These are phyloP conservation scores for Hemisphaericaspora xylofermentans DNA, from an alignment of 1,139 yeast genomes.

Conservation along the genomic window DNA sequence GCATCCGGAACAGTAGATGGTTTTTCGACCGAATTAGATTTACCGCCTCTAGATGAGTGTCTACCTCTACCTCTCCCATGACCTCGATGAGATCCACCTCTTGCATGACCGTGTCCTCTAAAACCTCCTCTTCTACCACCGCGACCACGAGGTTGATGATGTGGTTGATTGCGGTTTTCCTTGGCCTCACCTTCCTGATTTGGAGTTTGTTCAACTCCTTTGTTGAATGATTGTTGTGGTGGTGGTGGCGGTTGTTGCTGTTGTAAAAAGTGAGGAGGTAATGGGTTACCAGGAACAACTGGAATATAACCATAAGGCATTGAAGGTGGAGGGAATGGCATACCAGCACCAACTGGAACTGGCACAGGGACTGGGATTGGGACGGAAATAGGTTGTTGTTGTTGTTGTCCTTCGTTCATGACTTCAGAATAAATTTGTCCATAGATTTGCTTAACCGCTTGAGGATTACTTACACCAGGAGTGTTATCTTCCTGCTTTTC, in stretches of 20 bases:
- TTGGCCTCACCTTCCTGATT: not conserved
- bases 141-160: not conserved
- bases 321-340: constrained; percentile 18
- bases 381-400: constrained; percentile 2
- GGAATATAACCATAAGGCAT: constrained; percentile 13
- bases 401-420: constrained; percentile 35
- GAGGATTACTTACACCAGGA: constrained; percentile 26
- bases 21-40: not conserved
- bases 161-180: not conserved
- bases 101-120: constrained; percentile 18
- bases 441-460: constrained; percentile 48
- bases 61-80: constrained; percentile 21
- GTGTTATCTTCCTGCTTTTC: constrained; percentile 19
- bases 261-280: constrained; percentile 34
- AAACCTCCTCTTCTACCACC: constrained; percentile 17
- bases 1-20: not conserved
- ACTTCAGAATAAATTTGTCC: constrained; percentile 48
- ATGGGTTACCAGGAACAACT: constrained; percentile 24
- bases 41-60: constrained; percentile 6
- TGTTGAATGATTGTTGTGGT: constrained; percentile 1
- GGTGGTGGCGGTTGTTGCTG: constrained; percentile 17
- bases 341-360: constrained; percentile 7
- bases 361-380: not conserved
- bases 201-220: not conserved
- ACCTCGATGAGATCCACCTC: constrained; percentile 22